Conservation (phyloP, 2,329 filamentous ascomycete species). For the Botryosphaeria agaves region DNA sequence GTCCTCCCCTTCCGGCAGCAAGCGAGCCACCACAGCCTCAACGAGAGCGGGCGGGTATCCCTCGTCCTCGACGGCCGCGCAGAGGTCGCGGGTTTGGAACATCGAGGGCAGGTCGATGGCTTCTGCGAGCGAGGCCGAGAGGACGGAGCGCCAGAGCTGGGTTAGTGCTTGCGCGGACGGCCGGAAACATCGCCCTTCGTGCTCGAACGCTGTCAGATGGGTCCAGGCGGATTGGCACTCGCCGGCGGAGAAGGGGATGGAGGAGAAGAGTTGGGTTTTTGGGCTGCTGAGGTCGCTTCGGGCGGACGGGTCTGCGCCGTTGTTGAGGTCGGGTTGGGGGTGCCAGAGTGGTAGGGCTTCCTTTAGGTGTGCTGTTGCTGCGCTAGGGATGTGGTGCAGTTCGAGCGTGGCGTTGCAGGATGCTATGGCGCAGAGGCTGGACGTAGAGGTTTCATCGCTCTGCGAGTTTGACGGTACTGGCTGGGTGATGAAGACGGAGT, state of each 20-base stretch:
- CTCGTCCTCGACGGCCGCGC: constrained; percentile 15
- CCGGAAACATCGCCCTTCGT: constrained; percentile 20
- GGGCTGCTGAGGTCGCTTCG: constrained; percentile 12
- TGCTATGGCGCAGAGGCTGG: no score
- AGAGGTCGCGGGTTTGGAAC: constrained; percentile 17
- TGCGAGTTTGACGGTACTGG: constrained; percentile 16
- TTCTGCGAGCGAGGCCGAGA: constrained; percentile 22
- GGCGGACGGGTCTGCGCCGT: constrained; percentile 6
- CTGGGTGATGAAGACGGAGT: constrained; percentile 39
- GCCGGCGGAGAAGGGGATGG: constrained; percentile 33
- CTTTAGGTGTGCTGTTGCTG: constrained; percentile 18
- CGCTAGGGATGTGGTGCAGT: constrained; percentile 16
- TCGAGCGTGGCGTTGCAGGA: constrained; percentile 27
- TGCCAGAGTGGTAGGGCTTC: constrained; percentile 21
- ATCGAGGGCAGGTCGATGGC: constrained; percentile 20
- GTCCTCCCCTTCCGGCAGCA: constrained; percentile 11
- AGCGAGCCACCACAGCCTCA: constrained; percentile 17
- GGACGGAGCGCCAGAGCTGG: constrained; percentile 29
- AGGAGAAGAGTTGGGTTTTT: constrained; percentile 25
- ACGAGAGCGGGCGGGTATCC: constrained; percentile 20
- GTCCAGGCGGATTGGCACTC: constrained; percentile 34
- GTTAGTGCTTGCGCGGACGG: constrained; percentile 31
- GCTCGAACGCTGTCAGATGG: constrained; percentile 35
- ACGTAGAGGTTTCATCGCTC: no score
- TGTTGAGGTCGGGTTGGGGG: constrained; percentile 3